A percentile compares a stretch with the other conserved stretches of the same genome.
phyloP scores from a whole-genome alignment of 139 green algal genomes.

The Mychonastes homosphaera region DNA sequence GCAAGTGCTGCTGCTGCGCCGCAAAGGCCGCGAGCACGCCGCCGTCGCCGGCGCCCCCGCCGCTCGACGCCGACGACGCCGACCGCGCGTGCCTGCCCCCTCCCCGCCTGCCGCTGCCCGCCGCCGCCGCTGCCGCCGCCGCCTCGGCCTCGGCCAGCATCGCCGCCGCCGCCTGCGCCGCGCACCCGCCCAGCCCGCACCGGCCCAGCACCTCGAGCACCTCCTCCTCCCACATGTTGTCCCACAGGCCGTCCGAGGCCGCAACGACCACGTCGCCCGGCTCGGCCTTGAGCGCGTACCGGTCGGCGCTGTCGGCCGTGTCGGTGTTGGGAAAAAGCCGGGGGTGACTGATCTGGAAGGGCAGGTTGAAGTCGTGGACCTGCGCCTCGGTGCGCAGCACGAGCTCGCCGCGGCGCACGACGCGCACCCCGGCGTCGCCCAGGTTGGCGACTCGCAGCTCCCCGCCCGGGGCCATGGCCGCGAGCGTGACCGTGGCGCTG shows the following conservation, averaged over 20 bases:
- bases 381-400: constrained; percentile 60
- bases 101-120: too few species aligned
- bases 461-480: constrained; percentile 15
- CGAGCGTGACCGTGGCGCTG: constrained; percentile 22
- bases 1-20: too few species aligned
- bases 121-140: too few species aligned
- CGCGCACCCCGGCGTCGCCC: constrained; percentile 64
- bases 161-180: too few species aligned
- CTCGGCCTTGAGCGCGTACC: constrained; percentile 36
- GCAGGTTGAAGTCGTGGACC: constrained; percentile 95
- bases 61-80: too few species aligned
- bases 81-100: too few species aligned
- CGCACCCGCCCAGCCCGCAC: constrained; percentile 4
- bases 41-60: too few species aligned
- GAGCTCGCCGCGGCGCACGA: constrained; percentile 48
- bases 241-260: constrained; percentile 88
- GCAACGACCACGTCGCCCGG: constrained; percentile 72
- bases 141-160: too few species aligned
- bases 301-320: constrained; percentile 38
- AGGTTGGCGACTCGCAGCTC: constrained; percentile 60
- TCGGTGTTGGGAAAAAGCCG: constrained; percentile 48
- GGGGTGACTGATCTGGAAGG: constrained; percentile 69
- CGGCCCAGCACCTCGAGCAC: constrained; percentile 36
- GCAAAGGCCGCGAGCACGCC: too few species aligned
- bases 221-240: constrained; percentile 92